phyloP scores from a whole-genome alignment of 192 early-diverging fungal species.

The Podila minutissima region DNA sequence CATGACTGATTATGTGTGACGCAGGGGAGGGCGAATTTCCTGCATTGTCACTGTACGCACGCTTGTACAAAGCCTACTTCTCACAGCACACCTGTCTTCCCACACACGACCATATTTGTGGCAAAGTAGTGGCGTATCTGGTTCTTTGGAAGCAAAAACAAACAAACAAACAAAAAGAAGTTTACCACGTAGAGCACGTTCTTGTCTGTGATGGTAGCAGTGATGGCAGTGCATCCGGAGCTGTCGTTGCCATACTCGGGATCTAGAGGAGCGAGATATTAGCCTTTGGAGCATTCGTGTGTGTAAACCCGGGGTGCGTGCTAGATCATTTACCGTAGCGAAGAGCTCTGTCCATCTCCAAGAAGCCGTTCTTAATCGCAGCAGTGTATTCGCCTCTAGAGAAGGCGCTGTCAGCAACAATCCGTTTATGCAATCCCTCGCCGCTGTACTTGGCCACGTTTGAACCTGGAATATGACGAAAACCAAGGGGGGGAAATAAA shows the following conservation, averaged over 20 bases:
- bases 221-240: constrained; percentile 98
- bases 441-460: constrained; percentile 89
- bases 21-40: too few relatives aligned
- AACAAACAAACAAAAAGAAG: not conserved
- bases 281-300: not conserved
- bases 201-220: constrained; percentile 84
- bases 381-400: constrained; percentile 68
- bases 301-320: too few relatives aligned
- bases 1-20: too few relatives aligned
- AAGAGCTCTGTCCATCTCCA: constrained; percentile 83
- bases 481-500: not conserved
- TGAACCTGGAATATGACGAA: constrained; percentile 51
- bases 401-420: constrained; percentile 74
- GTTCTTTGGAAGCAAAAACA: not conserved
- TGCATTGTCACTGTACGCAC: too few relatives aligned
- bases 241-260: constrained; percentile 81
- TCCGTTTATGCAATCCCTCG: constrained; percentile 75
- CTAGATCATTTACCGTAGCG: constrained; percentile 64
- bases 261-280: constrained; percentile 55
- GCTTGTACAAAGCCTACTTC: too few relatives aligned
- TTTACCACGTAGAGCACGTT: constrained; percentile 79
- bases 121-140: too few relatives aligned
- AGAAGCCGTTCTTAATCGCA: constrained; percentile 87
- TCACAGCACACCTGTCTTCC: too few relatives aligned
- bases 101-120: too few relatives aligned